These are phyloP conservation scores for Neotropicomus parvogracilis DNA, from an alignment of 1,284 basidiomycete genomes.

Conservation along the genomic window DNA sequence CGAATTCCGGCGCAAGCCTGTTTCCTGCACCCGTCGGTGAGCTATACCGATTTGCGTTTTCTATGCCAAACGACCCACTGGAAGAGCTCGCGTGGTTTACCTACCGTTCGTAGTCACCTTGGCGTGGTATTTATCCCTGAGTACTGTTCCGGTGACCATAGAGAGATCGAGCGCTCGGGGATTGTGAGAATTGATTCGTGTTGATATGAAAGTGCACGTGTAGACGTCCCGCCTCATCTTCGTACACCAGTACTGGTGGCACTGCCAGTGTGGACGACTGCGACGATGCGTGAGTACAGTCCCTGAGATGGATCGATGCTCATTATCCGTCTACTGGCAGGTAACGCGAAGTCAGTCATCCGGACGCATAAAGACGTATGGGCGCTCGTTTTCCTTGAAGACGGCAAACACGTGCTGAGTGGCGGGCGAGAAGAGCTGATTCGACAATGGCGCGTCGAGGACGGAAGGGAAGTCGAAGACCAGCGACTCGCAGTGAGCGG, in stretches of 20 bases:
- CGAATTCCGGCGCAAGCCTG: too few species aligned
- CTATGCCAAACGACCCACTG: too few species aligned
- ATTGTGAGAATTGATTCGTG: not conserved
- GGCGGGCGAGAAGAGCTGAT: not conserved
- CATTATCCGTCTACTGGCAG: not conserved
- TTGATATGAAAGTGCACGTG: not conserved
- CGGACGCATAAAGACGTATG: not conserved
- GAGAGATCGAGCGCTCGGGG: not conserved
- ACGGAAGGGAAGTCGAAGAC: not conserved
- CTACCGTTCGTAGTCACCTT: too few species aligned
- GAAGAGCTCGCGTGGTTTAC: too few species aligned
- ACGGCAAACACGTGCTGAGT: slow-evolving; percentile 3
- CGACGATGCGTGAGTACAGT: not conserved
- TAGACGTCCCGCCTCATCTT: too few species aligned
- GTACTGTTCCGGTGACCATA: too few species aligned
- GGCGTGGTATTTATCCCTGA: too few species aligned
- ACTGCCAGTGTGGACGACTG: too few species aligned
- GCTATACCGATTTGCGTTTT: too few species aligned
- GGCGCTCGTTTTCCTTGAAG: not conserved
- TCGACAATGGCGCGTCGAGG: slow-evolving; percentile 1
- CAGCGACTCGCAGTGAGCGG: not conserved
- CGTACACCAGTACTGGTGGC: not conserved
- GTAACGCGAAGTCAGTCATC: not conserved
- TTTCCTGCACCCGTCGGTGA: too few species aligned
- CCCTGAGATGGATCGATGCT: not conserved